A percentile compares a stretch with the other conserved stretches of the same genome.
Conservation (phyloP, 371 early-diverging fungal genomes). For the Mortierella sp. region DNA sequence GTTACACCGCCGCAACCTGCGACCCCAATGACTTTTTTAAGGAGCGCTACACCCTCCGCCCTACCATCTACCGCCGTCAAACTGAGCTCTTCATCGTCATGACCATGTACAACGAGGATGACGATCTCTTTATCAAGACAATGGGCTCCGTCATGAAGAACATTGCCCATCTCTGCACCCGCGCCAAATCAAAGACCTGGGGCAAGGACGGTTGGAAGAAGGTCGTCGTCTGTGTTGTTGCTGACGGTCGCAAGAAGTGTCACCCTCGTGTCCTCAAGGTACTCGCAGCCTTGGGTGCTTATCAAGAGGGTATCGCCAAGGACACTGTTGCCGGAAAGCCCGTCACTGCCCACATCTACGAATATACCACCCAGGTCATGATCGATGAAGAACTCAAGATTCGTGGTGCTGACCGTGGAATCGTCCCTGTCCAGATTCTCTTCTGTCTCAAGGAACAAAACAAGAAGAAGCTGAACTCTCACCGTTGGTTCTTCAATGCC, state of each 20-base stretch:
- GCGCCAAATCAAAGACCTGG: conserved; percentile 78
- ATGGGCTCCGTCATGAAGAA: conserved; percentile 85
- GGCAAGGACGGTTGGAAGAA: conserved; percentile 90
- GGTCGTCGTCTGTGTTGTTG: conserved; percentile 85
- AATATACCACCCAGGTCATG: conserved; percentile 86
- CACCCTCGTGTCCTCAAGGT: conserved; percentile 79
- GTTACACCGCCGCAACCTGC: conserved; percentile 88
- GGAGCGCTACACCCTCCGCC: conserved; percentile 85
- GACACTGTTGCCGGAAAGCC: conserved; percentile 70
- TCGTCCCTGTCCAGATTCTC: conserved; percentile 87
- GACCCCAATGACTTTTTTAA: conserved; percentile 87
- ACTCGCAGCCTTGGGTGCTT: conserved; percentile 89
- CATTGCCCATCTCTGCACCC: conserved; percentile 82
- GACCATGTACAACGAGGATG: conserved; percentile 94
- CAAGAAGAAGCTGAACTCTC: conserved; percentile 89
- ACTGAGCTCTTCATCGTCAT: conserved; percentile 94
- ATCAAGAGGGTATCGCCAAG: conserved; percentile 86
- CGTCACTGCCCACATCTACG: conserved; percentile 90
- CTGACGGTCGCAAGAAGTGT: conserved; percentile 78
- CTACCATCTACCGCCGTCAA: conserved; percentile 77
- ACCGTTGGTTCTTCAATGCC: conserved; percentile 95
- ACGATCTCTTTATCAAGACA: conserved; percentile 83
- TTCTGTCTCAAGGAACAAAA: conserved; percentile 91
- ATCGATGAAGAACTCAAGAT: conserved; percentile 70
- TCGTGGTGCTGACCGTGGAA: conserved; percentile 70